Evolutionary conservation across 2,329 filamentous ascomycete genomes (phyloP), one percentile per base, ranked within the genome.

Genomic region (Pestalotiopsis sp.): DNA sequence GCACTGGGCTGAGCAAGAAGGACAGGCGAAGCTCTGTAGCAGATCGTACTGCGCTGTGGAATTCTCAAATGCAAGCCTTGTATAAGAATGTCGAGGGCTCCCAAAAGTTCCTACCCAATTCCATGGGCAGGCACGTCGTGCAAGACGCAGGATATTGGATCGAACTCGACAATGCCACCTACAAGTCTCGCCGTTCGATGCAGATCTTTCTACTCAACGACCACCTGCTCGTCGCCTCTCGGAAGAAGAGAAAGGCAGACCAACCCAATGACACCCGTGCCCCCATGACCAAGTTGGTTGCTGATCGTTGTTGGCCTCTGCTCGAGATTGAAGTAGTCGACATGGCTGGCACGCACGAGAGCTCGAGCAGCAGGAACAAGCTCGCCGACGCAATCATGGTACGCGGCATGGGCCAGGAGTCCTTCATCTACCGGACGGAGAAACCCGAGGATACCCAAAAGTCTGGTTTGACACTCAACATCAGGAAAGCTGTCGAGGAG

Each of bases 41-140:
- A 12, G 89, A 92, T 76, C 85, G 90, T 69, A 90, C 88, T 67
- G 88, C 85, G 17, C 83, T 92, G 65, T 92, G 90, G 90, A 91
- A 90, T 76, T 87, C 88, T 39, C 90, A 91, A 79, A 90, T 92
- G 86, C 86, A 97, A 80, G 91, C 94, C 27, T 83, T 99, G 60
- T 99, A 96, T 90, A 98, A 98, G 82, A 93, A 92, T 58, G 93
- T 99, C n/a, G 96, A 98, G 79, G 95, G 95, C 1, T 97, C 95
- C 11, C 96, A 99, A 77, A 98, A 98, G 79, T 99, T 97, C 76
- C 84, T 99, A 12, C 96, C 96, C 14, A 96, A 95, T 67, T 88
- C 94, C 23, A 90, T 93, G 23, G 95, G 95, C n/a, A 91, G 96
- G 52, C 97, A 98, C 78, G 94, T 99, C 60, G 90, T 98, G 2